Evolutionary conservation across 192 early-diverging fungal genomes (phyloP).

Genomic region (Gryganskiella cystojenkinii): DNA sequence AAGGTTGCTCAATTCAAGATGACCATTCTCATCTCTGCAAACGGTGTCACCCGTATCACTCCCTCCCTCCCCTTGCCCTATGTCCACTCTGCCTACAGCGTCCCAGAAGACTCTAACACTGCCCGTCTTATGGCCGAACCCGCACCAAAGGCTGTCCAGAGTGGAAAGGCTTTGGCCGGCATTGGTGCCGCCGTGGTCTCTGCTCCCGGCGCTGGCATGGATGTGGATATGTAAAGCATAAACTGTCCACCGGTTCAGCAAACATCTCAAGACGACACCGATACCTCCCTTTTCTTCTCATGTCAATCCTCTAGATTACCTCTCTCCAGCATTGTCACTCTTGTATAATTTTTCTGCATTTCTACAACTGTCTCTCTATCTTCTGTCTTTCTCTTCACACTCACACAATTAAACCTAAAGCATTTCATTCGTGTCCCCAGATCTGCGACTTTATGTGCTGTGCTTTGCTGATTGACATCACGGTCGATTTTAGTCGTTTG

Average conservation of each 20-base stretch:
- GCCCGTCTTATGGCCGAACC: constrained; percentile 53
- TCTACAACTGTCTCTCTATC: not conserved
- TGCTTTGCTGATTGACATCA: too few species aligned
- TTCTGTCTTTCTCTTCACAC: not conserved
- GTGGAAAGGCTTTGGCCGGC: constrained; percentile 41
- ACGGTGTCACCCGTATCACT: constrained; percentile 75
- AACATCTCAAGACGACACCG: not conserved
- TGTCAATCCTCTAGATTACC: not conserved
- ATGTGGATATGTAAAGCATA: constrained; percentile 43
- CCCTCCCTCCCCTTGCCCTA: constrained; percentile 74
- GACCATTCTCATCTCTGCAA: constrained; percentile 71
- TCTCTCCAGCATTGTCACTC: too few species aligned
- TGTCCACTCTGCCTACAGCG: constrained; percentile 75
- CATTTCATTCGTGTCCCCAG: constrained; percentile 2
- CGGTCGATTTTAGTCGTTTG: too few species aligned
- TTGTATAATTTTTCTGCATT: not conserved
- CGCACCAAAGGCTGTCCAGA: constrained; percentile 43
- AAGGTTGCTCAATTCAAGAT: constrained; percentile 80
- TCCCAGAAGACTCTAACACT: constrained; percentile 54
- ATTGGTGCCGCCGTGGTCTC: constrained; percentile 39
- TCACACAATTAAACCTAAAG: not conserved
- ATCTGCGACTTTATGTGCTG: too few species aligned
- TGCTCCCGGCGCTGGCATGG: constrained; percentile 47
- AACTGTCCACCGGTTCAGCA: too few species aligned
- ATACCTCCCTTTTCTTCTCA: not conserved